Percentiles rank a stretch among this genome's conserved stretches.
Conservation (phyloP, 352 stramenopile genomes). For the Phytophthora pisi region DNA sequence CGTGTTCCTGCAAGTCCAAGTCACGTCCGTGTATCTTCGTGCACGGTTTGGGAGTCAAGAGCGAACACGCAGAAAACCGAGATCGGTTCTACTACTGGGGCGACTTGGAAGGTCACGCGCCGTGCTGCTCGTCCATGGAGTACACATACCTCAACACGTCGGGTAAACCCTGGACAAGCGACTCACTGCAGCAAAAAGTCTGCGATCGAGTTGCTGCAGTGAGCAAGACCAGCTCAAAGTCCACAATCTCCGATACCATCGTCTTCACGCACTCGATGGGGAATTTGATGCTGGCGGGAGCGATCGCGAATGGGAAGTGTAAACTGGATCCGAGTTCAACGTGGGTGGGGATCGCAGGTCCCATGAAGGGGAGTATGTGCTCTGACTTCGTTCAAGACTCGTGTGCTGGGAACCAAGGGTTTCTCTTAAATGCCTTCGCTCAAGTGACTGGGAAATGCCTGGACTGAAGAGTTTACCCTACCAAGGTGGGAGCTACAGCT, state of each 20-base stretch:
- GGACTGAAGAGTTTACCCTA: constrained; percentile 26
- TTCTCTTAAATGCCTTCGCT: constrained; percentile 11
- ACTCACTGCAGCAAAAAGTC: constrained; percentile 34
- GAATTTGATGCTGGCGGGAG: constrained; percentile 35
- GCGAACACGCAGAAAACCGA: constrained; percentile 2
- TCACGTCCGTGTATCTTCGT: constrained; percentile 25
- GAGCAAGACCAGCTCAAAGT: constrained; percentile 19
- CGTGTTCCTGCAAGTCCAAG: constrained; percentile 20
- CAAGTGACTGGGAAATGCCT: constrained; percentile 33
- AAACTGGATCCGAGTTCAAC: constrained; percentile 31
- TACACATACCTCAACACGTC: constrained; percentile 41
- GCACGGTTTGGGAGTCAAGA: constrained; percentile 20
- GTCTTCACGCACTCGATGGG: constrained; percentile 48
- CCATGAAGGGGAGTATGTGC: constrained; percentile 45
- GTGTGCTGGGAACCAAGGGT: constrained; percentile 27
- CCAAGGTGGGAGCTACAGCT: constrained; percentile 26
- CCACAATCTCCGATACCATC: constrained; percentile 34
- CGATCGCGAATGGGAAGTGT: constrained; percentile 44
- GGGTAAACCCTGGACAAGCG: constrained; percentile 32
- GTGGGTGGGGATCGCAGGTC: constrained; percentile 40
- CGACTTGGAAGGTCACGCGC: constrained; percentile 28
- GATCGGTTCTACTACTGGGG: constrained; percentile 31
- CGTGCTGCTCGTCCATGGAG: constrained; percentile 38
- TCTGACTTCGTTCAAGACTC: constrained; percentile 42
- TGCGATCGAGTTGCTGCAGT: constrained; percentile 25